These are phyloP conservation scores for Fusarium verrucosum DNA, from an alignment of 2,329 filamentous ascomycete species.

Conservation along the genomic window DNA sequence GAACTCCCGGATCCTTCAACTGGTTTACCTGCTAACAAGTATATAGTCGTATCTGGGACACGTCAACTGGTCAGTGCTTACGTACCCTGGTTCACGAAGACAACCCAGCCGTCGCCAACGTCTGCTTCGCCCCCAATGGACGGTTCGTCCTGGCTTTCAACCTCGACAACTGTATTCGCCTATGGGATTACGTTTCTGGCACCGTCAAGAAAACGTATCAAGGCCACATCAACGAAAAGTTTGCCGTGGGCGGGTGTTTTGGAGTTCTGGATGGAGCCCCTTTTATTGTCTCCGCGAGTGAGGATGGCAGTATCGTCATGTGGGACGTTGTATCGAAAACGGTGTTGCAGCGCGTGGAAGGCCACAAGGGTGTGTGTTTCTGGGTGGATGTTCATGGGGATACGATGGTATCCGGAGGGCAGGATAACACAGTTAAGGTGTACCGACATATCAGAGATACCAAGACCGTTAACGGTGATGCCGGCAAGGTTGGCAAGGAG, in stretches of 20 bases:
- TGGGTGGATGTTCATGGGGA: constrained; percentile 70
- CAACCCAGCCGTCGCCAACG: constrained; percentile 86
- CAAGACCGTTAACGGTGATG: constrained; percentile 31
- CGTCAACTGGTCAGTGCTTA: constrained; percentile 91
- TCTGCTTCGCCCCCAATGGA: constrained; percentile 93
- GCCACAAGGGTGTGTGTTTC: constrained; percentile 67
- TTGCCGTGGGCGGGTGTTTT: constrained; percentile 86
- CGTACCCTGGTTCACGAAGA: constrained; percentile 96
- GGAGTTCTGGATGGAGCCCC: constrained; percentile 62
- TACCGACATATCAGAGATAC: constrained; percentile 51
- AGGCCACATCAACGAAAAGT: constrained; percentile 85
- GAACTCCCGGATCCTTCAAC: constrained; percentile 43
- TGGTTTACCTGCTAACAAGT: constrained; percentile 25
- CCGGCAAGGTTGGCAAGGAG: constrained; percentile 49
- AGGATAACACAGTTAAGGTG: constrained; percentile 63
- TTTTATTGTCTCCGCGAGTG: constrained; percentile 85
- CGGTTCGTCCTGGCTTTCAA: constrained; percentile 93
- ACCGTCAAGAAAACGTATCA: constrained; percentile 97
- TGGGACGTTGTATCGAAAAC: constrained; percentile 93
- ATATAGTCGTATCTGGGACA: constrained; percentile 88
- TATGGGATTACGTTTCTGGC: constrained; percentile 96
- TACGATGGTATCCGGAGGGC: constrained; percentile 66
- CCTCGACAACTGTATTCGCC: constrained; percentile 85
- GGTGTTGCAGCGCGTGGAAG: constrained; percentile 72
- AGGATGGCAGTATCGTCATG: constrained; percentile 84